Base-by-base conservation (phyloP, 2,329 filamentous ascomycete species). In the Microdochium trichocladiopsis region DNA sequence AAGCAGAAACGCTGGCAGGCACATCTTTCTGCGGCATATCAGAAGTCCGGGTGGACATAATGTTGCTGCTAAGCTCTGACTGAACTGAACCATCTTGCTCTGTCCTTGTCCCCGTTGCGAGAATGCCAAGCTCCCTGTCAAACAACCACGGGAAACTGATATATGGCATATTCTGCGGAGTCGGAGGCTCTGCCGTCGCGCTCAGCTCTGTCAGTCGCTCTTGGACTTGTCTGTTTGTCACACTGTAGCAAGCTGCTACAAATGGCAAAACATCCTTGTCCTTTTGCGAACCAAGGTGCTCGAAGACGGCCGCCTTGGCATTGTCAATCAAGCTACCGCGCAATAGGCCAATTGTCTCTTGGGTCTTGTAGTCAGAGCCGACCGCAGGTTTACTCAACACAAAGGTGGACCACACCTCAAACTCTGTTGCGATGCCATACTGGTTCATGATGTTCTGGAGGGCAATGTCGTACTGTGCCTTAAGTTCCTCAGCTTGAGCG, bases 71-170 rank as follows among this genome's bases (percentile, higher is more conserved):
- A n/a, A n/a, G n/a, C n/a, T n/a, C n/a, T 4, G 41, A 22, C 41
- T 16, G 36, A 14, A 41, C 28, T 33, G 8, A 11, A 37, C 6
- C 33, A 37, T 16, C 25, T 14, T n/a, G n/a, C 25, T 25, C 51
- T 45, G 18, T 25, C 22, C 2, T 14, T 14, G 22, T 56, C 14
- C 66, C 68, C 24, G 70, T 81, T 1, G 87, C 88, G 59, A 95
- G 84, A 48, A 77, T 77, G 1, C 87, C 85, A 3, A 95, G 74
- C 54, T 90, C 80, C 47, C 79, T 77, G 12, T 84, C 77, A 57
- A 97, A 95, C 2, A 97, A 73, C 94, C 94, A 99, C 0, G 94
- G 93, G 60, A 96, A 97, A 54, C 87, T 94, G 60, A 96, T 94
- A 9, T 97, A 73, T 0, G 94, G 93, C 76, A 91, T 28, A 23